Evolutionary conservation across 176 grass and related monocot species (phyloP), one percentile per base, ranked within the genome.

Genomic region (Cenchrus fungigraminus): DNA sequence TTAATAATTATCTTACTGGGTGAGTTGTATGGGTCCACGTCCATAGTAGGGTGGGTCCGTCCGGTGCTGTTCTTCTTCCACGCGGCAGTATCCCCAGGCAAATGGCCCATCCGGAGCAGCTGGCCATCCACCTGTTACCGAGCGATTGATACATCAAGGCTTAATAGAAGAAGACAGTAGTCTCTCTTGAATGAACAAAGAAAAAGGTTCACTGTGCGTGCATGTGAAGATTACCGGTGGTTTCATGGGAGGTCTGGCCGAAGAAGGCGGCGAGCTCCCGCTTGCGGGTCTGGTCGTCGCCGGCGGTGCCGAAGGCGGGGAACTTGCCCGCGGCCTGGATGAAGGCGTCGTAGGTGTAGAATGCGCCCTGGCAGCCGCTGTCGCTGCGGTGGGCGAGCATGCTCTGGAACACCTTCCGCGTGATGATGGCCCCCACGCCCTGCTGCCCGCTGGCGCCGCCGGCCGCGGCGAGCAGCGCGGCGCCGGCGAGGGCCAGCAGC

Each of bases 291-390:
- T 43, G 3, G 11, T 81, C 79, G 64, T 56, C 32, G 49, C 79
- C 64, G 64, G 79, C 68, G 79, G 79, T 68, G 63, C 79, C 79
- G 64, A 80, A 80, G 49, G 6, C 79, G 32, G 64, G 50, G 65
- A 42, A 81, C 65, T 28, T 81, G 67, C 3, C 29, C 4, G 86
- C 79, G 65, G 86, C 86, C 32, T 76, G 5, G 43, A 56, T 9
- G 73, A 88, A 83, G 1, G 79, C 86, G 25, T 71, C 52, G 28
- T 88, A 84, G 51, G 87, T 84, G 74, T 84, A 84, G 81, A 88
- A 88, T 3, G 66, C 79, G 64, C 81, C 74, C 51, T 73, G 3
- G 78, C 81, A 65, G 43, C n/a, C 22, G 43, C 22, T 25, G 64
- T 81, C 79, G 31, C 79, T 3, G 79, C 79, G 79, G 79, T 69